Base-by-base conservation (phyloP, 345 rosid genomes). In the Lepidium africanum region DNA sequence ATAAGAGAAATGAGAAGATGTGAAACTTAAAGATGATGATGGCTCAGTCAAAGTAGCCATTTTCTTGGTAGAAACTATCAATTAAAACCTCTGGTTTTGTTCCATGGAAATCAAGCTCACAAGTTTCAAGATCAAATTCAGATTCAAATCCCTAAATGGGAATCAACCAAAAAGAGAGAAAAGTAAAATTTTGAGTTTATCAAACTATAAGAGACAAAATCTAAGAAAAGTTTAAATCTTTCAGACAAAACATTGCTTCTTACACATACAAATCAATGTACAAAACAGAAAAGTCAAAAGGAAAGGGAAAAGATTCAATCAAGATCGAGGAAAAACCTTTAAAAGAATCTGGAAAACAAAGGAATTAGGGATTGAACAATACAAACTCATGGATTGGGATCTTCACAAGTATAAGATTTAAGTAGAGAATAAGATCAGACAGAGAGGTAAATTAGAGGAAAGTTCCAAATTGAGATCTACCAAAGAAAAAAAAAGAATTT, bases 21-120 rank as follows among this genome's bases (percentile, higher is more conserved):
- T 84, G 63, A 87, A 87, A 70, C 96, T 94, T 79, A 89, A 45
- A 73, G 96, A 86, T 19, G 96, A 89, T 16, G 96, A 89, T 60
- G 92, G 95, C 76, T 94, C 99, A 4, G 85, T 76, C 6, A 80
- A 81, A 78, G 66, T 63, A 21, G 59, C 78, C 78, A 75, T 75
- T 38, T 54, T 57, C 6, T 12, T 6, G 47, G 53, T 37, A 33
- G 62, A 62, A 40, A 16, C 27, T 38, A 30, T 52, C 48, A 61
- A 60, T 61, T 50, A 66, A 46, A 67, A 42, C 15, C 72, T 35
- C 72, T 65, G 58, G 7, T 7, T 65, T 60, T 45, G 51, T 25
- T 43, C 63, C 59, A 49, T 57, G n/a, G 3, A 51, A 32, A 72
- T 55, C 70, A 72, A 63, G 56, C 36, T 53, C 47, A 47, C 63